Conservation (phyloP, 805 yeast species). For the Wickerhamia fluorescens region DNA sequence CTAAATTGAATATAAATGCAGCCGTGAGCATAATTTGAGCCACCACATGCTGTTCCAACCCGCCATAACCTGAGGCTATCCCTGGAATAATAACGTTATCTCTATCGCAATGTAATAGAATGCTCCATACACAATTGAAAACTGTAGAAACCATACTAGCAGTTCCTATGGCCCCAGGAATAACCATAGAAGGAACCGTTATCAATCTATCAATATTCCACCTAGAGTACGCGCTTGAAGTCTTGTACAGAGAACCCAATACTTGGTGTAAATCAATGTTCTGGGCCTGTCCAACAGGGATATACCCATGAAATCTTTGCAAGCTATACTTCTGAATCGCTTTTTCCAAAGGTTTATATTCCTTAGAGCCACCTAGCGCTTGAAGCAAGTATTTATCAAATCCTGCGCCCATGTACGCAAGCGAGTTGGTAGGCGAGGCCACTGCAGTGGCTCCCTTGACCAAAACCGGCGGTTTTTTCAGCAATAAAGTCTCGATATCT, state of each 20-base stretch:
- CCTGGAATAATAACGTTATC: conserved; percentile 18
- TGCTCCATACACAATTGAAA: conserved; percentile 18
- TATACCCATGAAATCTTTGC: conserved; percentile 11
- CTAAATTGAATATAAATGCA: conserved; percentile 7
- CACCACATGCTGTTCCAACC: conserved; percentile 8
- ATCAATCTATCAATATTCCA: conserved; percentile 7
- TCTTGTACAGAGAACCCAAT: conserved; percentile 4
- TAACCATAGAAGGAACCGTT: conserved; percentile 18
- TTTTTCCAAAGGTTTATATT: conserved; percentile 8
- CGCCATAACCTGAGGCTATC: conserved; percentile 22
- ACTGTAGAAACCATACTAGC: conserved; percentile 7
- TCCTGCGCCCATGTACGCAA: conserved; percentile 24
- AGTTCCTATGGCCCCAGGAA: conserved; percentile 11
- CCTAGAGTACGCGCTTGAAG: conserved; percentile 5
- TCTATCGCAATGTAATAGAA: conserved; percentile 6
- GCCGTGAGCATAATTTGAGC: conserved; percentile 17
- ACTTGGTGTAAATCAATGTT: conserved; percentile 8
- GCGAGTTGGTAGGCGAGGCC: conserved; percentile 18
- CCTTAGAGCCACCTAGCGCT: conserved; percentile 8
- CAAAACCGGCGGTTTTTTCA: too few species aligned
- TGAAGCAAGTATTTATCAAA: conserved; percentile 16
- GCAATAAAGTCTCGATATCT: too few species aligned
- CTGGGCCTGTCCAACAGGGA: conserved; percentile 10
- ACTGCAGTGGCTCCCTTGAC: conserved; percentile 8
- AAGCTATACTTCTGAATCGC: conserved; percentile 12